Percentiles rank a stretch among this genome's conserved stretches.
Conservation (phyloP, 1,284 basidiomycete species). For the Puccinia brachypodii region DNA sequence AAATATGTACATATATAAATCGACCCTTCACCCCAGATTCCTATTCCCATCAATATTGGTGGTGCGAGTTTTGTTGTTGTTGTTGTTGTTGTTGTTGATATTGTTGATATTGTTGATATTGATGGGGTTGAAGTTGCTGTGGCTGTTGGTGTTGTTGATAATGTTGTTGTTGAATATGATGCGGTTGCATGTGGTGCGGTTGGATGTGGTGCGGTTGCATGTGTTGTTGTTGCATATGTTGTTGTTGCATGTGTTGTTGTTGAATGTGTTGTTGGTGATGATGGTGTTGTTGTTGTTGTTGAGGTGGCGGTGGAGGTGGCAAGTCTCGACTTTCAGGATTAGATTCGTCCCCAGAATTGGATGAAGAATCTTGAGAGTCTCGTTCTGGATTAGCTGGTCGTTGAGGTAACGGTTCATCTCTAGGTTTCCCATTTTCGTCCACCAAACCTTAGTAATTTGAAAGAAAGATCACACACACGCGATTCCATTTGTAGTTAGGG, state of each 20-base stretch:
- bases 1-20: no score
- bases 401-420: conserved; percentile 41
- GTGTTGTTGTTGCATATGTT: background rate
- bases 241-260: background rate
- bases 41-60: no score
- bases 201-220: background rate
- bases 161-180: background rate
- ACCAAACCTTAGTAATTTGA: conserved; percentile 30
- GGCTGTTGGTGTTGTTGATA: background rate
- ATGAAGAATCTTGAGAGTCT: conserved; percentile 1
- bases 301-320: background rate
- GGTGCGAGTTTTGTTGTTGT: background rate
- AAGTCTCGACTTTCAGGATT: background rate
- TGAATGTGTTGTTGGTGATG: background rate
- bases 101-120: background rate
- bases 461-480: no score
- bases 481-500: no score
- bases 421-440: conserved; percentile 46
- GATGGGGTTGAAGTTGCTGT: background rate
- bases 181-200: background rate
- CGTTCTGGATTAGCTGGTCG: conserved; percentile 29
- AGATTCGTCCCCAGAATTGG: conserved; percentile 16
- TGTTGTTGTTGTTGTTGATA: background rate
- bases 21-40: no score
- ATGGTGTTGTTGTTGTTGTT: background rate